Percentiles rank a stretch among this genome's conserved stretches.
Evolutionary conservation across 2,329 filamentous ascomycete genomes (phyloP).

Genomic region (Fusarium ambrosium): DNA sequence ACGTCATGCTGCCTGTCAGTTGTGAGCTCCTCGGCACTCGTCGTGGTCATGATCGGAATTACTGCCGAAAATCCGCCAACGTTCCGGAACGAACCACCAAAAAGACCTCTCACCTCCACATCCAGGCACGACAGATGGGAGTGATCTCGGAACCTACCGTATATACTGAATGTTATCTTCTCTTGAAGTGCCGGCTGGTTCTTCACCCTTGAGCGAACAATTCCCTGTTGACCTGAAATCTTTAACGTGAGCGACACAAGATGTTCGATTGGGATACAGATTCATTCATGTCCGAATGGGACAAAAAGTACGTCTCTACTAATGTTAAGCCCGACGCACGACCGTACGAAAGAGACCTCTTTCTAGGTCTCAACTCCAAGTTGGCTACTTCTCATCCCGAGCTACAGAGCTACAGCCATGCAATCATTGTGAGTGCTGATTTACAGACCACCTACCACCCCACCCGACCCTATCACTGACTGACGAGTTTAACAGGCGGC

Average conservation of each 20-base stretch:
- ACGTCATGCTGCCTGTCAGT: neutral
- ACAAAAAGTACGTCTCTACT: constrained; percentile 32
- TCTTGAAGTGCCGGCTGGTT: neutral
- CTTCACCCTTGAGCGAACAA: neutral
- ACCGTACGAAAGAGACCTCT: constrained; percentile 19
- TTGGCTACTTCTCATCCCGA: constrained; percentile 5
- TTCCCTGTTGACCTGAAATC: neutral
- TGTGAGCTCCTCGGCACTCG: neutral
- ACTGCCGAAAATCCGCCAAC: neutral
- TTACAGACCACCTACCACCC: neutral
- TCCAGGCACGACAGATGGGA: neutral
- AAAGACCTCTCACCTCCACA: neutral
- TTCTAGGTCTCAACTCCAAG: constrained; percentile 18
- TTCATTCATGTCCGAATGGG: constrained; percentile 30
- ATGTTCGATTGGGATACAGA: constrained; percentile 32
- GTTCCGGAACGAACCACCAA: neutral
- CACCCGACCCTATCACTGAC: neutral
- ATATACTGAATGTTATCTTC: neutral
- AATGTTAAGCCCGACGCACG: constrained; percentile 22
- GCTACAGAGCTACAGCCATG: constrained; percentile 9
- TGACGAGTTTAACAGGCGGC: constrained; percentile 11
- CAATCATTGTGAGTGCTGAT: constrained; percentile 16
- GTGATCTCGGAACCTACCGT: neutral
- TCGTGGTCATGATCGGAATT: neutral
- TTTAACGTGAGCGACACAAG: neutral